Percentiles rank a stretch among this genome's conserved stretches.
These are phyloP conservation scores for Blastocystis sp. DNA, from an alignment of 352 stramenopile species.

Conservation along the genomic window DNA sequence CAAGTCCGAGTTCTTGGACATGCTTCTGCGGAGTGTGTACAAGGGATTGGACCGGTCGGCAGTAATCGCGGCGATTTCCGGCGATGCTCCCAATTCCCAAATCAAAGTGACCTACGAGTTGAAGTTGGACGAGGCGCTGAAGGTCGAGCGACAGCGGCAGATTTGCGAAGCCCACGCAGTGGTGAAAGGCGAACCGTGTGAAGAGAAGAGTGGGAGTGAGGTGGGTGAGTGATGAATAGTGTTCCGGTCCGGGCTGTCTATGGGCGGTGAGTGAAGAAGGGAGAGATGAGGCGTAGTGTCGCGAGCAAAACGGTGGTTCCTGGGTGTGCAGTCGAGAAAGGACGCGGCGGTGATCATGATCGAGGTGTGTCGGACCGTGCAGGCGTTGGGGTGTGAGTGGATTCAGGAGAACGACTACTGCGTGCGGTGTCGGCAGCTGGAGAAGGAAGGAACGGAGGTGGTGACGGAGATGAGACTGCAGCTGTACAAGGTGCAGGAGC, in stretches of 20 bases:
- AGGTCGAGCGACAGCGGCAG: conserved; percentile 66
- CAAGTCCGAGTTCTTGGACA: conserved; percentile 62
- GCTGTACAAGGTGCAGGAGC: conserved; percentile 84
- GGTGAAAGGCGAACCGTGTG: background rate
- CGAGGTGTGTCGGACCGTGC: conserved; percentile 96
- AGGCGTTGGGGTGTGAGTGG: conserved; percentile 93
- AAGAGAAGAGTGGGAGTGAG: background rate
- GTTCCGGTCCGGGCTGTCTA: background rate
- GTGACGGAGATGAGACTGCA: conserved; percentile 70
- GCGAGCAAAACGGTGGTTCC: conserved; percentile 86
- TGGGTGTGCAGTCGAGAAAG: conserved; percentile 99
- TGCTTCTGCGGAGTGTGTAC: conserved; percentile 62
- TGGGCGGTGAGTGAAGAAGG: background rate
- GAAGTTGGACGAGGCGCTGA: conserved; percentile 70
- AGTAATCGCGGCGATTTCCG: conserved; percentile 68
- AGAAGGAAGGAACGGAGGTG: background rate
- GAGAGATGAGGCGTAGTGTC: conserved; percentile 3
- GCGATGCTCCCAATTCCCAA: background rate
- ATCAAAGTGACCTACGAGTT: conserved; percentile 71
- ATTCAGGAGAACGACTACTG: conserved; percentile 76
- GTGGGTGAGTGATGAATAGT: background rate
- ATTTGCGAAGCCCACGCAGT: background rate
- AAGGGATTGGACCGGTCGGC: conserved; percentile 57
- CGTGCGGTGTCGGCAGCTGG: conserved; percentile 25
- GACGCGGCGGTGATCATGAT: conserved; percentile 98